Evolutionary conservation across 2,329 filamentous ascomycete genomes (phyloP), one percentile per base, ranked within the genome.

Genomic region (Colletotrichum chrysophilum): DNA sequence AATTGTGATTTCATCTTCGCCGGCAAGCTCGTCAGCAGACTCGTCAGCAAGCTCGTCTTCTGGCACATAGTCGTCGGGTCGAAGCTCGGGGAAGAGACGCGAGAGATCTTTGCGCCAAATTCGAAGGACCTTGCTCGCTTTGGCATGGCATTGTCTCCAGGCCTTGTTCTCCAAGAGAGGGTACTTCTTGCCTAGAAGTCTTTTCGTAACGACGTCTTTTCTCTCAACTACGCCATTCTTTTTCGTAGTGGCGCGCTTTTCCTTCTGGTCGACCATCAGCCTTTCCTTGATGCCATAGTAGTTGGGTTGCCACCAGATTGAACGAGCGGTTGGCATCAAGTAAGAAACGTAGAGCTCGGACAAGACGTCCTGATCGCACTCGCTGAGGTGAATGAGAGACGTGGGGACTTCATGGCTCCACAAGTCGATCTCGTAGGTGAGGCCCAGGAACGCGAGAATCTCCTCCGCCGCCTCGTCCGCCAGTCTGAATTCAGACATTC

Each of bases 231-330:
- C 38, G 38, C 18, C 38, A 12, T 48, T 48, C 18, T 48, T 48
- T n/a, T n/a, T n/a, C 38, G 18, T 48, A n/a, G 38, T n/a, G 18
- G 10, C 18, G 38, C 9, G 18, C 43, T 48, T n/a, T 48, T 48
- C n/a, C 43, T 48, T 48, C n/a, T 21, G 38, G 12, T 64, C 9
- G 8, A 13, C 3, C 3, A 73, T 58, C 7, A 76, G 64, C 16
- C 16, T 65, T 3, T 21, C 48, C n/a, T 65, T 65, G n/a, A 26
- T 48, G 4, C 5, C 7, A 26, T 36, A 58, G 30, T 74, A 74
- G n/a, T 69, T 48, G 26, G 18, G 56, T 9, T 69, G 64, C 70
- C 74, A 76, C 74, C 70, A 76, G 4, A 76, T 21, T 6, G 70
- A 74, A 8, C 7, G 43, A 13, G 64, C 70, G 3, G 56, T 21